Evolutionary conservation across 2,329 filamentous ascomycete genomes (phyloP).

Genomic region (Hypoxylon sp.): DNA sequence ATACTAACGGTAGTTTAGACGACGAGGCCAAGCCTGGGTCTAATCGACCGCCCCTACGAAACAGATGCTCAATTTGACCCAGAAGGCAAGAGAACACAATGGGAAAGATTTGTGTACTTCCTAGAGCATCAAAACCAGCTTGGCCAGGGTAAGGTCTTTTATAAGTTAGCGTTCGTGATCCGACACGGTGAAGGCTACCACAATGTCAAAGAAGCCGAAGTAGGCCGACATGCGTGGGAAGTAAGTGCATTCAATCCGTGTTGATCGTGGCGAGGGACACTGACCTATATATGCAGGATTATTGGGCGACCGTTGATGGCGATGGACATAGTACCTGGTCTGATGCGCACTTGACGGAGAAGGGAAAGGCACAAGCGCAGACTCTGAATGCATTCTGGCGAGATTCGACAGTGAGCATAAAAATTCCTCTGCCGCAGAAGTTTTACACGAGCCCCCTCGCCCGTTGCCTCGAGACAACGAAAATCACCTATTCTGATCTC

Average conservation of each 20-base stretch:
- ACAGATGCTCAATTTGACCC: conserved; percentile 31
- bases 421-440: conserved; percentile 61
- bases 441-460: conserved; percentile 67
- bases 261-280: background rate
- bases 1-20: conserved; percentile 15
- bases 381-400: conserved; percentile 62
- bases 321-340: conserved; percentile 51
- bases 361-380: conserved; percentile 62
- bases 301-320: conserved; percentile 52
- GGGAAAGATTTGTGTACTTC: conserved; percentile 60
- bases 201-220: conserved; percentile 36
- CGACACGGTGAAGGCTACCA: conserved; percentile 37
- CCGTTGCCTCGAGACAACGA: conserved; percentile 66
- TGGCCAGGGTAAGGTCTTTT: conserved; percentile 61
- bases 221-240: conserved; percentile 33
- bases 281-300: conserved; percentile 9
- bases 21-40: conserved; percentile 26
- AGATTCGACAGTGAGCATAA: conserved; percentile 52
- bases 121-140: conserved; percentile 57
- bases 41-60: conserved; percentile 31
- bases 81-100: conserved; percentile 53
- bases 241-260: conserved; percentile 11
- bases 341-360: conserved; percentile 59
- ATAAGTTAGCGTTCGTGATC: conserved; percentile 37
- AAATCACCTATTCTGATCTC: conserved; percentile 58